A percentile compares a stretch with the other conserved stretches of the same genome.
Conservation (phyloP, 2,329 filamentous ascomycete genomes). For the Cladophialophora chaetospira region DNA sequence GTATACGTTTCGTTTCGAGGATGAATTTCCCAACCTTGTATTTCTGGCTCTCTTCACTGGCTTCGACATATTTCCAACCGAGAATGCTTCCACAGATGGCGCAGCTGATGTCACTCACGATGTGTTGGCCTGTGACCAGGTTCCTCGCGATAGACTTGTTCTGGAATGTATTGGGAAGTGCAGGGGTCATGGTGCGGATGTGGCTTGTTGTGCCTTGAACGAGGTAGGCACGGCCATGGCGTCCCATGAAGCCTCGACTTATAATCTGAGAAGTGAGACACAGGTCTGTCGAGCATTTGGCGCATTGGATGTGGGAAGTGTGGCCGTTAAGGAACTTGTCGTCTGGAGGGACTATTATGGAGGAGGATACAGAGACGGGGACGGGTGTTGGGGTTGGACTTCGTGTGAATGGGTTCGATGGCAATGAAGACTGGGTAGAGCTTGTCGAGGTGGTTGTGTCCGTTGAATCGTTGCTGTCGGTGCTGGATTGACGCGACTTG, state of each 20-base stretch:
- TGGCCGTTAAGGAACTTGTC: conserved; percentile 49
- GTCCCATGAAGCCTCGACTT: conserved; percentile 66
- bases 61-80: conserved; percentile 67
- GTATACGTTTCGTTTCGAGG: conserved; percentile 61
- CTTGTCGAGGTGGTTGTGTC: conserved; percentile 36
- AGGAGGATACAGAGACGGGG: conserved; percentile 17
- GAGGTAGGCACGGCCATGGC: conserved; percentile 65
- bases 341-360: conserved; percentile 29
- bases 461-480: conserved; percentile 40
- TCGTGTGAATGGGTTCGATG: conserved; percentile 32
- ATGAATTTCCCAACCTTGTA: conserved; percentile 71
- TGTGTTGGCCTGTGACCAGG: conserved; percentile 64
- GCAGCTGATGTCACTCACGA: conserved; percentile 63
- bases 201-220: conserved; percentile 43
- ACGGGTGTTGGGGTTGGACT: conserved; percentile 25
- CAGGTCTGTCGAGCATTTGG: conserved; percentile 61
- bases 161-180: conserved; percentile 61
- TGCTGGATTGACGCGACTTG: conserved; percentile 43
- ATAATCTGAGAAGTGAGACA: conserved; percentile 62
- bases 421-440: conserved; percentile 14
- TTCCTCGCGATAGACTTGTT: conserved; percentile 60
- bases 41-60: conserved; percentile 61
- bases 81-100: conserved; percentile 57
- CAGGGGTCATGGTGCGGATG: conserved; percentile 32
- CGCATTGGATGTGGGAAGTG: conserved; percentile 60